phyloP scores from a whole-genome alignment of 169 alveolate genomes.

The Eimeria mitis region DNA sequence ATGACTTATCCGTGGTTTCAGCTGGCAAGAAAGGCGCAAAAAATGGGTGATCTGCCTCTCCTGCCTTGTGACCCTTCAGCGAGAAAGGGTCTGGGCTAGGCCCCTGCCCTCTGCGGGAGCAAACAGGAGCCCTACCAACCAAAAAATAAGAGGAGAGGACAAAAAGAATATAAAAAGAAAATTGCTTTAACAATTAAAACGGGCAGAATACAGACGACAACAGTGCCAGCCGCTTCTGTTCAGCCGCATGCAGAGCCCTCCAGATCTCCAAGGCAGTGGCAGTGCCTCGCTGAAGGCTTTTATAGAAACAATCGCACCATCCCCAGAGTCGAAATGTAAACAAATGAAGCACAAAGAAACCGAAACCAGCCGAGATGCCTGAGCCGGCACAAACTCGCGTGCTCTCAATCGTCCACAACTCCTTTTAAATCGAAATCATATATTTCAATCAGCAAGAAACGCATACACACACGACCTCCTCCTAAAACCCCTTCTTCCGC shows the following conservation, averaged over 20 bases:
- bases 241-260: conserved; percentile 24
- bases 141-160: not conserved
- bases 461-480: no score
- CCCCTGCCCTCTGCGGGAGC: conserved; percentile 57
- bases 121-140: conserved; percentile 28
- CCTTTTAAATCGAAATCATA: no score
- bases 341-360: no score
- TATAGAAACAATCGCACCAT: not conserved
- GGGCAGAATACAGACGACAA: not conserved
- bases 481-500: no score
- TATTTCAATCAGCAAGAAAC: no score
- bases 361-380: no score
- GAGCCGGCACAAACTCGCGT: no score
- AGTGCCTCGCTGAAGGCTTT: not conserved
- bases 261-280: not conserved
- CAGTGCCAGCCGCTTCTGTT: not conserved
- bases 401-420: no score
- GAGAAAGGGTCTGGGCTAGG: not conserved
- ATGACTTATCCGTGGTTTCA: not conserved
- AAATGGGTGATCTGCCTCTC: conserved; percentile 3
- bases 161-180: conserved; percentile 2
- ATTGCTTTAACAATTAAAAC: not conserved
- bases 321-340: no score
- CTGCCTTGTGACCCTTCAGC: conserved; percentile 19
- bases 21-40: not conserved